phyloP scores from a whole-genome alignment of 148 eudicot species.

The Cornus suecica region DNA sequence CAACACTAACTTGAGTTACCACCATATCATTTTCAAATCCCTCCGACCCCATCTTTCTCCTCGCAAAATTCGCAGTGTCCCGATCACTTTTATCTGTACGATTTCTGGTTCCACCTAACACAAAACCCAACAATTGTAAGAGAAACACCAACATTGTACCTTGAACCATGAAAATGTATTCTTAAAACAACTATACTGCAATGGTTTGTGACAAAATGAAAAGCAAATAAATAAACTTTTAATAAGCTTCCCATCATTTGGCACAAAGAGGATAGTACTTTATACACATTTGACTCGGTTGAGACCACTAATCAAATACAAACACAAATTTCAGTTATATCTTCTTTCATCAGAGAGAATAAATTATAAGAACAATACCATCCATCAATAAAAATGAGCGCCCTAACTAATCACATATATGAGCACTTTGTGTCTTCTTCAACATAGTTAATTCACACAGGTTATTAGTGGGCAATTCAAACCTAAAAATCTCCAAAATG shows the following conservation, averaged over 20 bases:
- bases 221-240: background rate
- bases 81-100: background rate
- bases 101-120: background rate
- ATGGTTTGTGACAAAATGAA: background rate
- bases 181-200: background rate
- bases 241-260: background rate
- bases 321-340: background rate
- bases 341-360: background rate
- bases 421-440: background rate
- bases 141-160: background rate
- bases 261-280: background rate
- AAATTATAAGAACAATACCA: background rate
- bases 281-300: background rate
- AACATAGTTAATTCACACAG: background rate
- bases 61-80: slow-evolving; percentile 2
- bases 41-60: slow-evolving; percentile 48
- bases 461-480: background rate
- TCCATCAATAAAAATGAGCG: background rate
- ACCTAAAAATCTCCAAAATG: no score
- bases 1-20: slow-evolving; percentile 73
- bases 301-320: background rate
- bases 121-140: background rate
- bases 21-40: slow-evolving; percentile 39
- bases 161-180: background rate
- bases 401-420: background rate